Base-by-base conservation (phyloP, 2,329 filamentous ascomycete genomes). In the Botryosphaeria dothidea region DNA sequence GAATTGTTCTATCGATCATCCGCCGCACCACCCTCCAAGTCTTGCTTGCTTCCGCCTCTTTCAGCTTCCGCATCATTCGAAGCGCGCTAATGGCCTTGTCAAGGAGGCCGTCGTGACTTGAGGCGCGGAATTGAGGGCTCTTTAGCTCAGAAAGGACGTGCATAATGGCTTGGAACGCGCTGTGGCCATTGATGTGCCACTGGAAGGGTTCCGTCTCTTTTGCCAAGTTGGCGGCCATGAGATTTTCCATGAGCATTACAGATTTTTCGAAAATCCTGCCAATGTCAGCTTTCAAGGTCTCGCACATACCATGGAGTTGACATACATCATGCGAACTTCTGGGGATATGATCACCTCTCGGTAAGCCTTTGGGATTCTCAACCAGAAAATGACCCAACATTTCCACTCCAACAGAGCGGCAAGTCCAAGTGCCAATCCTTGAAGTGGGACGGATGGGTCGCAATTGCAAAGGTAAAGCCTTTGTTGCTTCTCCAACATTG, bases 91-190 rank as follows among this genome's bases (percentile, higher is more conserved):
- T 69, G 31, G 74, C 71, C 52, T 36, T 15, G 4, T 17, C 4
- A 13, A 13, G 25, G 36, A 45, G 19, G 13, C 15, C 19, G 13
- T 15, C 31, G 6, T 60, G 36, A 43, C 77, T 72, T 5, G 73
- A 73, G 19, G 68, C 69, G 31, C 76, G 69, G 61, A 77, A 77
- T 17, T 74, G 66, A 3, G 75, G 73, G 49, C 73, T 75, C 17
- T 74, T 72, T 21, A 78, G 68, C 63, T 78, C 76, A 2, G 75
- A 77, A 0, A 78, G 68, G 5, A 77, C 72, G 52, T 78, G 75
- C 73, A 77, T 76, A 41, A 78, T 77, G 15, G 65, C 65, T 58
- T 67, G 65, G 27, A 68, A 66, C 8, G 66, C 34, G n/a, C 65
- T 62, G 45, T 66, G 62, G 23, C 62, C 57, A 13, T 73, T 72